These are phyloP conservation scores for Xylariaceae sp. DNA, from an alignment of 2,329 filamentous ascomycete species.

Conservation along the genomic window DNA sequence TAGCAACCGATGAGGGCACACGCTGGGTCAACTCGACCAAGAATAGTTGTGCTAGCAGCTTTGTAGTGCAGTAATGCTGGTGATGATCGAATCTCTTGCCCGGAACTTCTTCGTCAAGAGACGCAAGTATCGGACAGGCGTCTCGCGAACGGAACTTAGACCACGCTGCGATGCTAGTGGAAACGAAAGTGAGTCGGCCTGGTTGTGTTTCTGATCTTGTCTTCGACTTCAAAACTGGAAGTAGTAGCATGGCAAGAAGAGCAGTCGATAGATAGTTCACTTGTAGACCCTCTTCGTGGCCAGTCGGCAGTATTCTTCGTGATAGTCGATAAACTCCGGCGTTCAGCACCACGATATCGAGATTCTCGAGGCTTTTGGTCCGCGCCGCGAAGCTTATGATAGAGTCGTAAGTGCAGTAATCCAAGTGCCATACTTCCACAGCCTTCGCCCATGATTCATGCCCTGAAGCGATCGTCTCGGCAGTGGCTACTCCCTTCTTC, in stretches of 20 bases:
- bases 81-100: conserved; percentile 6
- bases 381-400: conserved; percentile 35
- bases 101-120: conserved; percentile 1
- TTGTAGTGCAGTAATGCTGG: conserved; percentile 14
- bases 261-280: conserved; percentile 49
- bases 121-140: neutral
- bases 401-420: conserved; percentile 35
- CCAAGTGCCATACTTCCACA: conserved; percentile 37
- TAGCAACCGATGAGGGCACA: conserved; percentile 12
- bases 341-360: conserved; percentile 40
- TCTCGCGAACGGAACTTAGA: conserved; percentile 8
- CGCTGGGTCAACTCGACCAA: conserved; percentile 22
- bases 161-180: conserved; percentile 17
- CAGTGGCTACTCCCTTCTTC: conserved; percentile 19
- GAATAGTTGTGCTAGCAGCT: conserved; percentile 25
- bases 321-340: conserved; percentile 26
- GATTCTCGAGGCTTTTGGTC: conserved; percentile 27
- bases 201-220: neutral
- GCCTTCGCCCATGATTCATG: conserved; percentile 17
- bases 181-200: conserved; percentile 1
- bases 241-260: conserved; percentile 41
- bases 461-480: conserved; percentile 18
- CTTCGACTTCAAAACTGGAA: conserved; percentile 22
- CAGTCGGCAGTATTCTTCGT: conserved; percentile 17
- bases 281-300: conserved; percentile 40